Conservation (phyloP, 306 rosid species). For the Cucurbita moschata region DNA sequence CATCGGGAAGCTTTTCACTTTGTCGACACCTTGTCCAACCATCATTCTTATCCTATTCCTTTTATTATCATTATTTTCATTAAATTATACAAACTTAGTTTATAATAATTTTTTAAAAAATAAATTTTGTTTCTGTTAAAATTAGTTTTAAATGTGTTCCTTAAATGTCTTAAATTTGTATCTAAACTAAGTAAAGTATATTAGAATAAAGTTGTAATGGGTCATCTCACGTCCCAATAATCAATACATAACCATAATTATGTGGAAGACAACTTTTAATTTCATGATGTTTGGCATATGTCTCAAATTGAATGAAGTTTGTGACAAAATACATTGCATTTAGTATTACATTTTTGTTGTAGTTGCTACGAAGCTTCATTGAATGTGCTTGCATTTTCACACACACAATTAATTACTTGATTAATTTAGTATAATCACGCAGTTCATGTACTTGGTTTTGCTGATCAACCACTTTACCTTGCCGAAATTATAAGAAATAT, state of each 20-base stretch:
- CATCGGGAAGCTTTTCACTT: not conserved
- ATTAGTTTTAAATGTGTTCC: no score
- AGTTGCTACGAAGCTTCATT: not conserved
- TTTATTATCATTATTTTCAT: not conserved
- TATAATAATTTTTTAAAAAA: not conserved
- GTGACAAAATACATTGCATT: not conserved
- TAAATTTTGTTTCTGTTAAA: not conserved
- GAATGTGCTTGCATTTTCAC: not conserved
- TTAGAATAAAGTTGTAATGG: not conserved
- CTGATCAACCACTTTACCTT: not conserved
- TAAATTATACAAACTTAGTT: not conserved
- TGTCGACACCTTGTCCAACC: constrained; percentile 1
- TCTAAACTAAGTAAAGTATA: not conserved
- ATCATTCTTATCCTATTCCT: not conserved
- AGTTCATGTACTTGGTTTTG: constrained; percentile 1
- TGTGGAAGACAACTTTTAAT: not conserved
- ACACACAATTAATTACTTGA: not conserved
- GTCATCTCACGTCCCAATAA: not conserved
- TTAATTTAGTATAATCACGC: not conserved
- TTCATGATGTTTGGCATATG: not conserved
- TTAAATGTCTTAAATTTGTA: no score
- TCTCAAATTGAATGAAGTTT: not conserved
- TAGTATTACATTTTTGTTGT: not conserved
- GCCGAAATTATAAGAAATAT: no score
- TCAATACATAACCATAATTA: not conserved